phyloP scores from a whole-genome alignment of 768 basidiomycete species.

The Albatrellus ellisii region DNA sequence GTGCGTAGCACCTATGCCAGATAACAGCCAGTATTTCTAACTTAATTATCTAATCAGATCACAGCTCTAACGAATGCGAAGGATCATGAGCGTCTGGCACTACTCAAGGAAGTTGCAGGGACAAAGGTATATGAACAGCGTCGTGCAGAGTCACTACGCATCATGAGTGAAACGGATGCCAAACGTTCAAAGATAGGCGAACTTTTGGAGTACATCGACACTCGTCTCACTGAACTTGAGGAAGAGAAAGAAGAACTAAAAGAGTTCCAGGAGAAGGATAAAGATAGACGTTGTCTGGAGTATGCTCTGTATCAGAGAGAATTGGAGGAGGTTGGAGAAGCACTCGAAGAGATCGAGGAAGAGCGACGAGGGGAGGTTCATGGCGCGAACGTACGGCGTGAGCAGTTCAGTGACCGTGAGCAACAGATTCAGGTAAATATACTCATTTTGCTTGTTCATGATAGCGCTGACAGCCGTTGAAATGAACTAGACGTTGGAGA shows the following conservation, averaged over 20 bases:
- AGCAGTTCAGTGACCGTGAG: constrained; percentile 74
- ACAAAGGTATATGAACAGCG: constrained; percentile 98
- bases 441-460: neutral
- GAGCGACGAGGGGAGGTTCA: constrained; percentile 77
- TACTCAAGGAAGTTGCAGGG: constrained; percentile 97
- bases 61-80: constrained; percentile 95
- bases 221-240: constrained; percentile 81
- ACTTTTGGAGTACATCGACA: constrained; percentile 81
- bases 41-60: constrained; percentile 39
- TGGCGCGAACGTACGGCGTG: constrained; percentile 66
- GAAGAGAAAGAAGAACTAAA: constrained; percentile 98
- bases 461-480: too few relatives aligned
- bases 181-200: constrained; percentile 89
- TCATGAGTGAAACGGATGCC: constrained; percentile 93
- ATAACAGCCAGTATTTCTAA: too few relatives aligned
- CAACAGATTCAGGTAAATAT: constrained; percentile 66
- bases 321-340: constrained; percentile 75
- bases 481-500: constrained; percentile 51
- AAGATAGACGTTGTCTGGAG: constrained; percentile 86
- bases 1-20: constrained; percentile 38
- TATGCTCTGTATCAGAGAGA: constrained; percentile 91
- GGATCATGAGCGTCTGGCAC: constrained; percentile 81
- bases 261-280: constrained; percentile 93
- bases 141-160: constrained; percentile 80
- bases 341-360: constrained; percentile 75